phyloP scores from a whole-genome alignment of 805 yeast genomes.

The Ogataea nonfermentans region DNA sequence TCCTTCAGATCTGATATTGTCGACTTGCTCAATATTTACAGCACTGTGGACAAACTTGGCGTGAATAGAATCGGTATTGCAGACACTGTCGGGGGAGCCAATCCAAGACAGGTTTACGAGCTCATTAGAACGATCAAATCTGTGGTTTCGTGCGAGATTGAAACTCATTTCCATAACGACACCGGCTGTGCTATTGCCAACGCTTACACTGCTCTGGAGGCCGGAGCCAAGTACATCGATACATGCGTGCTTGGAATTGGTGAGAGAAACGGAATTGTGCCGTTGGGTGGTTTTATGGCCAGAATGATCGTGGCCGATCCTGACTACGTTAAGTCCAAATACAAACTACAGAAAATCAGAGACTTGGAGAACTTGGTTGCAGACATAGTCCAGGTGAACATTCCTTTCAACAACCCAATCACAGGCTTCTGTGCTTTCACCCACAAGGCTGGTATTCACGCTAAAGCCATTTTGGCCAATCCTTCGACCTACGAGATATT shows the following conservation, averaged over 20 bases:
- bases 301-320: conserved; percentile 99
- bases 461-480: conserved; percentile 96
- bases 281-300: conserved; percentile 97
- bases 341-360: conserved; percentile 92
- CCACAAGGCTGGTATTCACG: conserved; percentile 99
- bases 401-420: conserved; percentile 97
- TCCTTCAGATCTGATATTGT: conserved; percentile 96
- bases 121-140: conserved; percentile 89
- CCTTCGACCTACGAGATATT: conserved; percentile 98
- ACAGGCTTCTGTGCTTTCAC: conserved; percentile 99
- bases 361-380: conserved; percentile 95
- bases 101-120: conserved; percentile 98
- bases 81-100: conserved; percentile 98
- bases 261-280: conserved; percentile 98
- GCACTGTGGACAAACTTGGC: conserved; percentile 95
- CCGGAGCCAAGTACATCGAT: conserved; percentile 93
- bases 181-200: conserved; percentile 99
- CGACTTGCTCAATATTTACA: conserved; percentile 90
- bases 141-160: conserved; percentile 95
- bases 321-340: conserved; percentile 90
- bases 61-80: conserved; percentile 99
- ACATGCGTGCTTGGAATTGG: conserved; percentile 97
- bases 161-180: conserved; percentile 98
- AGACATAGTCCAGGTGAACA: conserved; percentile 93
- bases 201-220: conserved; percentile 97